Conservation (phyloP, 192 early-diverging fungal genomes). For the Backusella australiensis region DNA sequence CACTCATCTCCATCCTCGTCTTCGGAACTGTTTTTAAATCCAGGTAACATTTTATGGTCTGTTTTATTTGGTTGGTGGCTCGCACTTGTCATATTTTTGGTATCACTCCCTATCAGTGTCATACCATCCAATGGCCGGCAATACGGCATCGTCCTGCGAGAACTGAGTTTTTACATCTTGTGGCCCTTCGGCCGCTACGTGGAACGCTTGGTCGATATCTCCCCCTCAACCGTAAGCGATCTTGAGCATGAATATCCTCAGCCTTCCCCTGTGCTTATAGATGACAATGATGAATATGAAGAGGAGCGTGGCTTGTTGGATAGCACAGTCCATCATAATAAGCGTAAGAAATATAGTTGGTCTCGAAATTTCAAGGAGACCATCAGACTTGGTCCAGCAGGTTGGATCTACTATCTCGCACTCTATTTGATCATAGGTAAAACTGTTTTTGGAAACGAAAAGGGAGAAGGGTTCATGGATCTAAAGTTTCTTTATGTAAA, state of each 20-base stretch:
- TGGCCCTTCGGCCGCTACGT: conserved; percentile 98
- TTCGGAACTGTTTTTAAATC: conserved; percentile 64
- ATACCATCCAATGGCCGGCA: conserved; percentile 53
- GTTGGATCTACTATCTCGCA: conserved; percentile 47
- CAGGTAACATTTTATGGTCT: conserved; percentile 86
- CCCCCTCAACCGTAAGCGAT: conserved; percentile 12
- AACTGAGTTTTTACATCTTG: conserved; percentile 81
- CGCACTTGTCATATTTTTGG: conserved; percentile 57
- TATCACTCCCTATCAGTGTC: conserved; percentile 62
- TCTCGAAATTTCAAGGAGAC: conserved; percentile 8
- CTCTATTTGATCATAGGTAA: conserved; percentile 50
- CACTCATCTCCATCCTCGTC: conserved; percentile 68
- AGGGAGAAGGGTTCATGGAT: conserved; percentile 4
- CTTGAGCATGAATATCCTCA: not conserved
- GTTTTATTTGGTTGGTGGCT: conserved; percentile 92
- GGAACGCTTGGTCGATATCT: conserved; percentile 51
- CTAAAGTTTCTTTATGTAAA: not conserved
- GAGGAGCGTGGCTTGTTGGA: conserved; percentile 2
- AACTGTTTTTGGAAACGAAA: not conserved
- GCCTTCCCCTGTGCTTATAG: conserved; percentile 1
- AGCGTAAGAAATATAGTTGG: conserved; percentile 9
- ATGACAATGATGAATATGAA: conserved; percentile 1
- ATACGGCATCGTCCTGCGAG: conserved; percentile 68
- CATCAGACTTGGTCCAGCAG: conserved; percentile 40
- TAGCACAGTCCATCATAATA: not conserved